Conservation (phyloP, 257 asterid species). For the Przewalskia tangutica region DNA sequence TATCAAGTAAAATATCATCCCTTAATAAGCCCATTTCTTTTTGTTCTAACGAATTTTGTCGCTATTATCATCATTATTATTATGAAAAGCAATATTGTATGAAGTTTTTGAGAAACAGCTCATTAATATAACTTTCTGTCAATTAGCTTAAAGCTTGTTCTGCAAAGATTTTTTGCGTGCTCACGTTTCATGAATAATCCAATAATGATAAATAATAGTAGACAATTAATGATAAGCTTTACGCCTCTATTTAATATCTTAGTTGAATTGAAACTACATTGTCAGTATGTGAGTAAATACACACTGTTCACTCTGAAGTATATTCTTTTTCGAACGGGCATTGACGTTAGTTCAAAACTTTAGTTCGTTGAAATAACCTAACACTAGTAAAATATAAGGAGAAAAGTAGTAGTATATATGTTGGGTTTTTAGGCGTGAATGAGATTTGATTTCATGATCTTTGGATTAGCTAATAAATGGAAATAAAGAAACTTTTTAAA, state of each 20-base stretch:
- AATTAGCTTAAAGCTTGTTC: background rate
- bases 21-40: background rate
- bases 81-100: background rate
- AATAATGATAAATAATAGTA: background rate
- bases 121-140: conserved; percentile 1
- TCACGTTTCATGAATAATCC: background rate
- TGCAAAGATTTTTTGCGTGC: background rate
- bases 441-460: too few species aligned
- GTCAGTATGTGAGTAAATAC: background rate
- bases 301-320: background rate
- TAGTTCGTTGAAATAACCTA: background rate
- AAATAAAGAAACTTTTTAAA: too few species aligned
- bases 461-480: too few species aligned
- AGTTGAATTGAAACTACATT: background rate
- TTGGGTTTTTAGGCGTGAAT: too few species aligned
- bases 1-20: background rate
- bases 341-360: background rate
- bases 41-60: background rate
- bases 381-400: background rate
- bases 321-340: background rate
- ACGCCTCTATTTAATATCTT: background rate
- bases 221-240: background rate
- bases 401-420: background rate
- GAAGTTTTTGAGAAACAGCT: background rate
- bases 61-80: background rate